Conservation (phyloP, 1,139 yeast genomes). For the Suhomyces kunorum region DNA sequence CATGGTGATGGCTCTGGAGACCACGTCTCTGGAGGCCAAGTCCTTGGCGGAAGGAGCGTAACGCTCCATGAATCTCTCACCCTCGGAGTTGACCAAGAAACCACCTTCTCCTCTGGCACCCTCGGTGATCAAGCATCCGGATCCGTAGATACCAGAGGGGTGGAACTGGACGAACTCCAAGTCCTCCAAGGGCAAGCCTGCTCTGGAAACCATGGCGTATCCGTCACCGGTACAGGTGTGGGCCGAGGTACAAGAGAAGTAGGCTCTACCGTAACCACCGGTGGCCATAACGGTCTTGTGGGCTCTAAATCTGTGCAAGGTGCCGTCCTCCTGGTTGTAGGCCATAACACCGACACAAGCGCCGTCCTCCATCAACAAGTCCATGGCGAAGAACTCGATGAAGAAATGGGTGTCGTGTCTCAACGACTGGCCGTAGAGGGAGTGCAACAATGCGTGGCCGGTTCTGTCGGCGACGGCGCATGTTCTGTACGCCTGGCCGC, state of each 20-base stretch:
- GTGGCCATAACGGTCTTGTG: constrained; percentile 97
- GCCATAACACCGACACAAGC: constrained; percentile 97
- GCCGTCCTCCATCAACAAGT: constrained; percentile 92
- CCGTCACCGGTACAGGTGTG: constrained; percentile 99
- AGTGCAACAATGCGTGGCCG: constrained; percentile 95
- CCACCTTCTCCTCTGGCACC: constrained; percentile 99
- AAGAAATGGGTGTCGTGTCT: constrained; percentile 97
- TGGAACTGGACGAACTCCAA: constrained; percentile 98
- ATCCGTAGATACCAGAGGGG: constrained; percentile 98
- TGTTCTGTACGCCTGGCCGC: constrained; percentile 99
- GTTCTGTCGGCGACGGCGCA: constrained; percentile 99
- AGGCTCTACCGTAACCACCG: constrained; percentile 98
- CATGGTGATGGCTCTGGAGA: constrained; percentile 96
- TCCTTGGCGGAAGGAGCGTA: constrained; percentile 99
- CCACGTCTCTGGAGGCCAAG: constrained; percentile 97
- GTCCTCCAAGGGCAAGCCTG: constrained; percentile 97
- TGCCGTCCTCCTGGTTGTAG: constrained; percentile 98
- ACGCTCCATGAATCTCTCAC: constrained; percentile 99
- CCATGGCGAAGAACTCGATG: constrained; percentile 96
- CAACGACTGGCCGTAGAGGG: constrained; percentile 93
- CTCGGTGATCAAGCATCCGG: constrained; percentile 97
- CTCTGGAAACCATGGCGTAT: constrained; percentile 96
- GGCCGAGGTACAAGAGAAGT: constrained; percentile 98
- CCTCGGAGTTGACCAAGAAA: constrained; percentile 90
- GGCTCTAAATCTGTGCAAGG: constrained; percentile 95